phyloP scores from a whole-genome alignment of 805 yeast genomes.

The Monosporozyma solicola region DNA sequence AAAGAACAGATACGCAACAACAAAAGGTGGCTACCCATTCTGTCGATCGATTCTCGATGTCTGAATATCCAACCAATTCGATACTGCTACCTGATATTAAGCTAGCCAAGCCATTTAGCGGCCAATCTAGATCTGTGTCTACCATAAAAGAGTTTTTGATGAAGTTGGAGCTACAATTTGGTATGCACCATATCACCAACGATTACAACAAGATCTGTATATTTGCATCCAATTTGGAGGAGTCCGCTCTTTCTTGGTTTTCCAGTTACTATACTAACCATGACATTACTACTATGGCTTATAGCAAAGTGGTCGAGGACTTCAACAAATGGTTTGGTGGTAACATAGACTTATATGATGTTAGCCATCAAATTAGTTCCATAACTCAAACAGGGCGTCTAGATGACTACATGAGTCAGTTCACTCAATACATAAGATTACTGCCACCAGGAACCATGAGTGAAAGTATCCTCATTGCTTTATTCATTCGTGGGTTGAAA shows the following conservation, averaged over 20 bases:
- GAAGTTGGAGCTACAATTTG: not conserved
- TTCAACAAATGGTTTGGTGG: not conserved
- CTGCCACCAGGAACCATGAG: not conserved
- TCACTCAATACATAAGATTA: not conserved
- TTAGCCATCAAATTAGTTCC: not conserved
- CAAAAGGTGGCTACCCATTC: no score
- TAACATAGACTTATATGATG: not conserved
- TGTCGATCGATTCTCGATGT: not conserved
- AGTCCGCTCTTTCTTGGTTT: not conserved
- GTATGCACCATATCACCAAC: not conserved
- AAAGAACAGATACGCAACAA: no score
- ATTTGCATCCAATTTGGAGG: not conserved
- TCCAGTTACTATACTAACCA: not conserved
- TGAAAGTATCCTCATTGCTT: not conserved
- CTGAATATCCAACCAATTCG: not conserved
- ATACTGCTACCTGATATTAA: not conserved
- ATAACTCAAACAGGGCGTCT: not conserved
- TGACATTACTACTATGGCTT: not conserved
- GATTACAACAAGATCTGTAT: not conserved
- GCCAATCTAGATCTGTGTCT: not conserved
- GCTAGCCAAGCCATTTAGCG: not conserved
- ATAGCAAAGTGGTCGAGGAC: not conserved
- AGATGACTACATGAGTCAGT: not conserved
- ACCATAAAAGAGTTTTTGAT: not conserved
- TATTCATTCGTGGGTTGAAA: not conserved